A percentile compares a stretch with the other conserved stretches of the same genome.
These are phyloP conservation scores for Betula pendula DNA, from an alignment of 306 rosid genomes.

Conservation along the genomic window DNA sequence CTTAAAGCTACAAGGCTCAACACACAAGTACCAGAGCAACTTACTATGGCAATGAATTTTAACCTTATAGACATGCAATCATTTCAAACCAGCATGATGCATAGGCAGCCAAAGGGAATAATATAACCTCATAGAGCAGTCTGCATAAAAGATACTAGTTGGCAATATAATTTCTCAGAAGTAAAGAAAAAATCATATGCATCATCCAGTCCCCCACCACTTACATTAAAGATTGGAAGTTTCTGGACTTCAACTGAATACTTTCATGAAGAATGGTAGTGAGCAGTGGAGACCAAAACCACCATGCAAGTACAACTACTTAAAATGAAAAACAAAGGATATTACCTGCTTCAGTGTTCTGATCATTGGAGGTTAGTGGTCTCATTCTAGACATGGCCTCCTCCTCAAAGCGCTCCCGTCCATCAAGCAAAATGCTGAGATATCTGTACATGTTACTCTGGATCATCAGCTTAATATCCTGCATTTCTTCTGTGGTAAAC, in stretches of 20 bases:
- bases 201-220: not conserved
- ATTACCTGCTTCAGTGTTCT: constrained; percentile 51
- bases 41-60: not conserved
- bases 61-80: not conserved
- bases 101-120: not conserved
- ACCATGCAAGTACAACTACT: not conserved
- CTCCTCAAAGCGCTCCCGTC: constrained; percentile 97
- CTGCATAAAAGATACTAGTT: not conserved
- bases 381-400: constrained; percentile 59
- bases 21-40: not conserved
- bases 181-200: not conserved
- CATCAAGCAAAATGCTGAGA: constrained; percentile 94
- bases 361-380: constrained; percentile 45
- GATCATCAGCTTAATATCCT: constrained; percentile 88
- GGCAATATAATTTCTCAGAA: not conserved
- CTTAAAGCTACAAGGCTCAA: constrained; percentile 1
- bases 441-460: constrained; percentile 95
- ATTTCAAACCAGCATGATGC: not conserved
- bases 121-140: not conserved
- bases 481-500: constrained; percentile 69
- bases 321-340: not conserved
- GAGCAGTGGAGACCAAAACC: not conserved
- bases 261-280: not conserved
- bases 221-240: not conserved
- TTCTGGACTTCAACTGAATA: not conserved